Base-by-base conservation (phyloP, 2,329 filamentous ascomycete genomes). In the Fusarium bulbicola region DNA sequence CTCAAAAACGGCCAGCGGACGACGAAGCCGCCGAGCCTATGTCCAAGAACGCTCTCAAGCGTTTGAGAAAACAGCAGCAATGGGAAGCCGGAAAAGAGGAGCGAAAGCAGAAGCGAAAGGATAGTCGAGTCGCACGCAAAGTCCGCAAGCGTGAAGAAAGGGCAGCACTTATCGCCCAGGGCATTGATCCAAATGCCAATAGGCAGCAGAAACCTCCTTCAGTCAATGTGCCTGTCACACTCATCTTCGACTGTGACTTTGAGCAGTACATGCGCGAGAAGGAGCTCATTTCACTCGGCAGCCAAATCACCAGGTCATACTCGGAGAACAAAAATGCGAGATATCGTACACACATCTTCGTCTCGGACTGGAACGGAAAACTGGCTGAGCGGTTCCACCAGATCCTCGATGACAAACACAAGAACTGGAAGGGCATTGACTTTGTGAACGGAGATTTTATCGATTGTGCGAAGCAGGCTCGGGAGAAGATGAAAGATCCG, bases 161-260 rank as follows among this genome's bases (percentile, higher is more conserved):
- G 56, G 84, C 86, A 37, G 85, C 83, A 10, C 85, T 86, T 66
- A 83, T 87, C n/a, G 86, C 85, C 11, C 81, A 84, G 53, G 86
- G 84, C 46, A 81, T 83, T 34, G 85, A 86, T 65, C 85, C 83
- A 20, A 70, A 76, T 20, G 75, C 81, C 47, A 60, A 78, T 21
- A 73, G 78, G 39, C 79, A 79, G 63, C 80, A 79, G 79, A 84
- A 80, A 70, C 80, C 79, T 52, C 77, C 77, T 46, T 78, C 82
- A 47, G 84, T 86, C 54, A 88, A 90, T 63, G 87, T 97, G 1
- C 95, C 95, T 4, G 84, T 98, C 28, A 90, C 93, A 0, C 85
- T 99, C 74, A 86, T 99, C 66, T 85, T 99, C 71, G 96, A 99
- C 84, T 98, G 95, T 83, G 91, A 93, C 74, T 99, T 97, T 80